Evolutionary conservation across 495 filamentous ascomycete species (phyloP).

Genomic region (Neurospora sp.): DNA sequence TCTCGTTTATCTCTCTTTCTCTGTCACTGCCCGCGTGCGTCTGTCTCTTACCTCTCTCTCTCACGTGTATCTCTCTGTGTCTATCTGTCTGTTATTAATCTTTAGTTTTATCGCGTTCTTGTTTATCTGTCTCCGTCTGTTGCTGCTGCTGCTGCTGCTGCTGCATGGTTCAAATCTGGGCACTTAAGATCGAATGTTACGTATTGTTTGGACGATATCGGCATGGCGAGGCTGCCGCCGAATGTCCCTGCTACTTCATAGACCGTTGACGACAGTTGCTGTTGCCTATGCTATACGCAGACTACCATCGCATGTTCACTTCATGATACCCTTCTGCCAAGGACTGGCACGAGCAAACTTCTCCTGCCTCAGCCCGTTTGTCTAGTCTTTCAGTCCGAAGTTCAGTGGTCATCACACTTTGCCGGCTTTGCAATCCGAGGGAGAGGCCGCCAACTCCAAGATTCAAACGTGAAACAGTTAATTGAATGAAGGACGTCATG

Average conservation of each 20-base stretch:
- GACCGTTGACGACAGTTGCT: background rate
- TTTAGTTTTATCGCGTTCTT: constrained; percentile 14
- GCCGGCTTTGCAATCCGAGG: background rate
- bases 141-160: background rate
- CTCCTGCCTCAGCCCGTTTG: background rate
- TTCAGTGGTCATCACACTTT: background rate
- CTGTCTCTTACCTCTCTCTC: background rate
- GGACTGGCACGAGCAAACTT: background rate
- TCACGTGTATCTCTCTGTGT: background rate
- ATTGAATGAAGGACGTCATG: background rate
- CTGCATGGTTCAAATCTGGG: background rate
- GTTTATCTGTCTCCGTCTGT: constrained; percentile 4
- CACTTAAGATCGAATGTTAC: background rate
- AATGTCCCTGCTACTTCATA: background rate
- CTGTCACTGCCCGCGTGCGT: constrained; percentile 2
- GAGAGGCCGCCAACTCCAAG: background rate
- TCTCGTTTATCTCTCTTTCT: constrained; percentile 7
- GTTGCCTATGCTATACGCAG: background rate
- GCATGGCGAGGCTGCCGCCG: background rate
- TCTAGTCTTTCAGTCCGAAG: background rate
- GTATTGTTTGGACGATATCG: background rate
- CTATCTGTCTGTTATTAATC: constrained; percentile 25
- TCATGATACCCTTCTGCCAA: too few relatives aligned
- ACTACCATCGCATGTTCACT: background rate
- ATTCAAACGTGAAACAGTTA: background rate